Evolutionary conservation across 2,329 filamentous ascomycete genomes (phyloP), one percentile per base, ranked within the genome.

Genomic region (Diaporthe sp.): DNA sequence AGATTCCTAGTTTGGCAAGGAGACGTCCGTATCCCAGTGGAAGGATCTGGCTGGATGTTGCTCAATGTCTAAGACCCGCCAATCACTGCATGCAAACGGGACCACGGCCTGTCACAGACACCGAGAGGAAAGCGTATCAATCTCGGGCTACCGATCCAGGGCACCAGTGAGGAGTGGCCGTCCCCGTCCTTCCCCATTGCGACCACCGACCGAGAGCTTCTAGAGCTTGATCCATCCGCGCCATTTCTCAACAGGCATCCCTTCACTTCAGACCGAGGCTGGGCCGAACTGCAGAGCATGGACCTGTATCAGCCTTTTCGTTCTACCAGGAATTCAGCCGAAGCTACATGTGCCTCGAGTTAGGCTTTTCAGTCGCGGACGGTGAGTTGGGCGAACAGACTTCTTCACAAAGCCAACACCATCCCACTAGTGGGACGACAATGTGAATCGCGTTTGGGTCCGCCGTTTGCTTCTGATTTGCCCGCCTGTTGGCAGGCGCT

Each of bases 241-340:
- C 45, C 30, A 50, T 67, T 35, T 50, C 19, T 50, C 30, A 67
- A 67, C 61, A 67, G 42, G 42, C 28, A 67, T 67, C 61, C 61
- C 61, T 67, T 67, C 42, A 35, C 61, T 52, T 67, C 12, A 50
- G 61, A 35, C 61, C 61, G 61, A 50, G 30, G 30, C 42, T 67
- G 61, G 61, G 45, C 61, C 61, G 61, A 50, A 67, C 61, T 67
- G 45, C 45, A 50, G 61, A 67, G 61, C 61, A 67, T 67, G 42
- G 61, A 67, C 42, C 42, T 67, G 61, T 50, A 35, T 67, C 61
- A 67, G 42, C 61, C 61, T 67, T 67, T 67, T 38, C 8, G 2
- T 13, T 2, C 19, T n/a, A 67, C 61, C 61, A 67, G 19, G 19
- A 22, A 52, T 38, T 35, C 22, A 13, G 2, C 61, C 30, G 30